Conservation (phyloP, 1,284 basidiomycete species). For the Malassezia furfur region DNA sequence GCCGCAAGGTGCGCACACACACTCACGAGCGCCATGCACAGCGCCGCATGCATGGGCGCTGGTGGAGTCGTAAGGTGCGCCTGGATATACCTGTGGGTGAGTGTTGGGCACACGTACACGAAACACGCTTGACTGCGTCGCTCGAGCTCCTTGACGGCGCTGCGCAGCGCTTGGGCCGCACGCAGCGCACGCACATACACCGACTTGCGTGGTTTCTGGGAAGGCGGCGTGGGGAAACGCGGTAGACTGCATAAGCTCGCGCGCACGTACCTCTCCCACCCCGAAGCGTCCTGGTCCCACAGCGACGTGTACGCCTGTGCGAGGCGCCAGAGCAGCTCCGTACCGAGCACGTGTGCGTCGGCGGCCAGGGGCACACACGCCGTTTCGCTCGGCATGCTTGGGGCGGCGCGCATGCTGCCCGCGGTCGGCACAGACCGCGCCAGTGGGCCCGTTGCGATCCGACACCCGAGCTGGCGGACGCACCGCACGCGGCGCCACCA, state of each 20-base stretch:
- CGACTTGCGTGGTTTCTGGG: not conserved
- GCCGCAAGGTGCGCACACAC: conserved; percentile 8
- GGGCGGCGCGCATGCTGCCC: not conserved
- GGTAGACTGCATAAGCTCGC: conserved; percentile 1
- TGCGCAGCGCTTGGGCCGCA: not conserved
- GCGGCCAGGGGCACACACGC: not conserved
- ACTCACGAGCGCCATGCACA: conserved; percentile 5
- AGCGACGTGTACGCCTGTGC: conserved; percentile 7
- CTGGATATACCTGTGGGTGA: not conserved
- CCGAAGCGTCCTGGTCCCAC: not conserved
- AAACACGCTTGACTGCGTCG: conserved; percentile 5
- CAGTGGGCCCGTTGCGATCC: conserved; percentile 8
- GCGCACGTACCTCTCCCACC: conserved; percentile 2
- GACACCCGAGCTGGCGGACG: conserved; percentile 1
- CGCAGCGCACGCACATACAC: not conserved
- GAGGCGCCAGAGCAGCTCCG: not conserved
- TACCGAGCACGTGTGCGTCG: not conserved
- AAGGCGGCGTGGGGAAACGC: conserved; percentile 4
- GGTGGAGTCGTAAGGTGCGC: conserved; percentile 12
- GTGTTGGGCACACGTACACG: not conserved
- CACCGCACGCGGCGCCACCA: conserved; percentile 16
- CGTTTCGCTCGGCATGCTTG: too few species aligned
- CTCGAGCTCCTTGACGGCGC: not conserved
- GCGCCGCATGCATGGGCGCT: conserved; percentile 15
- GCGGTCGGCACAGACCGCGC: conserved; percentile 1